Evolutionary conservation across 2,329 filamentous ascomycete species (phyloP).

Genomic region (Xenosphaeropsis pyriputrescens): DNA sequence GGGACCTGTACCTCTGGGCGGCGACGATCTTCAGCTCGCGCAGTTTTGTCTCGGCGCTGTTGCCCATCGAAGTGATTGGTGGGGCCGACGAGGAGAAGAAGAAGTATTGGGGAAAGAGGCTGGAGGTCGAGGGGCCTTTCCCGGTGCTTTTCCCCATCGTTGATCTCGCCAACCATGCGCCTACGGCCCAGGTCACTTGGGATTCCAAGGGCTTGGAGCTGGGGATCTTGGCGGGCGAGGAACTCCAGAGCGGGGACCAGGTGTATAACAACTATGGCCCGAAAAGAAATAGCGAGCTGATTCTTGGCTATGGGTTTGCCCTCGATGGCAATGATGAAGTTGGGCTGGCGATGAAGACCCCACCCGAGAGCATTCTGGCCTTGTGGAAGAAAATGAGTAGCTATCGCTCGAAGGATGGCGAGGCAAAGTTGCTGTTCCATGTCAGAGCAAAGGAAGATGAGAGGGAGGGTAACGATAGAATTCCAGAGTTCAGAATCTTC

Average conservation of each 20-base stretch:
- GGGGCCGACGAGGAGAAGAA: background rate
- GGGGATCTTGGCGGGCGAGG: too few species aligned
- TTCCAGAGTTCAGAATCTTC: background rate
- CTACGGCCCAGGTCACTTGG: conserved; percentile 42
- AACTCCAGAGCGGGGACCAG: conserved; percentile 27
- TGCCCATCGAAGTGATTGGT: background rate
- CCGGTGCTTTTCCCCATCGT: conserved; percentile 54
- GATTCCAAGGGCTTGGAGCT: background rate
- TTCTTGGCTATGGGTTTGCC: conserved; percentile 46
- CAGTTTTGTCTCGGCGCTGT: conserved; percentile 29
- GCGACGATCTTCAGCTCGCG: conserved; percentile 50
- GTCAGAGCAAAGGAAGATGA: background rate
- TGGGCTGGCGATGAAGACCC: background rate
- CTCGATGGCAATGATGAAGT: conserved; percentile 25
- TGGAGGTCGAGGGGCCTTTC: background rate
- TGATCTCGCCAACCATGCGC: conserved; percentile 55
- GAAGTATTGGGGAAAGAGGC: background rate
- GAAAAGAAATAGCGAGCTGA: conserved; percentile 56
- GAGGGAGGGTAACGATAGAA: background rate
- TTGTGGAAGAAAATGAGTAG: conserved; percentile 1
- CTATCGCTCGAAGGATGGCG: background rate
- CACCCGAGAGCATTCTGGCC: background rate
- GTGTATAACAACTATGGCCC: conserved; percentile 55
- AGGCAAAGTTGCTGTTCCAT: conserved; percentile 1
- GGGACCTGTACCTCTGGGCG: conserved; percentile 45